These are phyloP conservation scores for Pestalotiopsis sp. DNA, from an alignment of 2,329 filamentous ascomycete species.

Conservation along the genomic window DNA sequence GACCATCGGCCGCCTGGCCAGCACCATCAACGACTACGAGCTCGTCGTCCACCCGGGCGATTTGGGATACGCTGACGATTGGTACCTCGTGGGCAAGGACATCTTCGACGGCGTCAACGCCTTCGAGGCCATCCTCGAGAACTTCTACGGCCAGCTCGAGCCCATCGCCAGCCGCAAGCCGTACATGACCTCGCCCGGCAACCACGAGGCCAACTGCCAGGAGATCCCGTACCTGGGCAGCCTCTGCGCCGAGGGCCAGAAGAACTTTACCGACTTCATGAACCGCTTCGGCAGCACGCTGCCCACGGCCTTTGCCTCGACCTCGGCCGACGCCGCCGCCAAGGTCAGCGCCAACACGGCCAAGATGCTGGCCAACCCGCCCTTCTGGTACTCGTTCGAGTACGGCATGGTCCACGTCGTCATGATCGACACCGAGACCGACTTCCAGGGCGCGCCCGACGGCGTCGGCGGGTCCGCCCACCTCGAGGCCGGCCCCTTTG, in stretches of 20 bases:
- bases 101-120: constrained; percentile 49
- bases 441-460: constrained; percentile 54
- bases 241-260: constrained; percentile 54
- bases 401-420: constrained; percentile 59
- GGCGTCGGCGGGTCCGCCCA: constrained; percentile 39
- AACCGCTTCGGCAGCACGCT: constrained; percentile 56
- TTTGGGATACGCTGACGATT: constrained; percentile 62
- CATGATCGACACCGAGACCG: constrained; percentile 61
- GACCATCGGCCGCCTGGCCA: constrained; percentile 57
- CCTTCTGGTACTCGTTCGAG: constrained; percentile 64
- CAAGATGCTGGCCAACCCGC: constrained; percentile 45
- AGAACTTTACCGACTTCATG: constrained; percentile 64
- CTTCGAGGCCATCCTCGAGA: constrained; percentile 59
- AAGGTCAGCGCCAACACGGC: constrained; percentile 48
- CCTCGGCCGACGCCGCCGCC: constrained; percentile 43
- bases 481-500: constrained; percentile 53
- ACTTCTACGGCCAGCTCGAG: constrained; percentile 58
- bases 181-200: constrained; percentile 61
- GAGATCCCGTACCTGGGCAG: constrained; percentile 39
- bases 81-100: constrained; percentile 50
- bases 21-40: constrained; percentile 57
- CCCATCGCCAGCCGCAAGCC: constrained; percentile 55
- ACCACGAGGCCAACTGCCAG: constrained; percentile 60
- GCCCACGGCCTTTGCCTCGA: constrained; percentile 53
- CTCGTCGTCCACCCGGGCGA: constrained; percentile 57